A percentile compares a stretch with the other conserved stretches of the same genome.
phyloP scores from a whole-genome alignment of 2,329 filamentous ascomycete species.

The Cladosporium sp. region DNA sequence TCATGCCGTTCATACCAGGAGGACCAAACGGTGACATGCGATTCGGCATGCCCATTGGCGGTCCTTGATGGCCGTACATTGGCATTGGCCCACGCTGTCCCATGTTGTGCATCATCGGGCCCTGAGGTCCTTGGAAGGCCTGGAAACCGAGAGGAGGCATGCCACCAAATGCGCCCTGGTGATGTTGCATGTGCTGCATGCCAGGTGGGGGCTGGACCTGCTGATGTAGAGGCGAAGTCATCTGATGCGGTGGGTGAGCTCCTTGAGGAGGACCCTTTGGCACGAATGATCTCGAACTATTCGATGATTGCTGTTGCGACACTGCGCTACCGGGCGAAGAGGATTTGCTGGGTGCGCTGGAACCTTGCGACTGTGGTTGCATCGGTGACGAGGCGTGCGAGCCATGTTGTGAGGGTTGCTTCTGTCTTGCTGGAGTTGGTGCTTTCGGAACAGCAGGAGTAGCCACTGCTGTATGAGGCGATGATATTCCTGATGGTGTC shows the following conservation, averaged over 20 bases:
- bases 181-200: constrained; percentile 51
- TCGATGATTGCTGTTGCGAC: constrained; percentile 65
- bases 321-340: constrained; percentile 61
- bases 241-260: constrained; percentile 49
- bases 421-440: constrained; percentile 74
- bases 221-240: constrained; percentile 55
- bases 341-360: constrained; percentile 52
- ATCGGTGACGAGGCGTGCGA: constrained; percentile 70
- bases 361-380: constrained; percentile 57
- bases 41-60: constrained; percentile 49
- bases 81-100: constrained; percentile 56
- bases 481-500: constrained; percentile 60
- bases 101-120: constrained; percentile 56
- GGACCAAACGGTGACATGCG: constrained; percentile 50
- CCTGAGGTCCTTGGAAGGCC: constrained; percentile 55
- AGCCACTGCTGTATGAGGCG: constrained; percentile 76
- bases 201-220: constrained; percentile 61
- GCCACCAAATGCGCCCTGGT: constrained; percentile 45
- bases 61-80: constrained; percentile 56
- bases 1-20: constrained; percentile 59
- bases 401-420: constrained; percentile 78
- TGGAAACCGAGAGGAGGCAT: constrained; percentile 60
- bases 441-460: constrained; percentile 82
- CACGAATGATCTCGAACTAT: constrained; percentile 10
- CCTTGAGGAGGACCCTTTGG: constrained; percentile 52